Evolutionary conservation across 257 asterid genomes (phyloP), one percentile per base, ranked within the genome.

Genomic region (Leptodermis oblonga): DNA sequence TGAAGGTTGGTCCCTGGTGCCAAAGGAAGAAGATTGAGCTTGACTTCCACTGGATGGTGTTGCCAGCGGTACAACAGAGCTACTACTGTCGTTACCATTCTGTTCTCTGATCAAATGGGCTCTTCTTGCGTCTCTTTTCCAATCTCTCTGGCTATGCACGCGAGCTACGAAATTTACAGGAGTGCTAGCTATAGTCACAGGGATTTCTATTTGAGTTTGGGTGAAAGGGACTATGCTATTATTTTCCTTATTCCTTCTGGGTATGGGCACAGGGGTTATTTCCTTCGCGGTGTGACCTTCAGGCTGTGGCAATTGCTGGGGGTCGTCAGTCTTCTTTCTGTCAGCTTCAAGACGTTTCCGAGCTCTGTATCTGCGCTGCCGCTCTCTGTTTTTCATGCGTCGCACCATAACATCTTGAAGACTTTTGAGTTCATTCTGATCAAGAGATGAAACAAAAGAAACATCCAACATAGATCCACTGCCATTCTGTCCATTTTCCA

Each of bases 321-420:
- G 42, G 2, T 69, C 65, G 17, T 7, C 77, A 18, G 81, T 77
- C 77, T 79, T 81, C 69, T 67, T 79, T 42, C 74, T 72, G 75
- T 85, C 88, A 42, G 88, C 85, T 80, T 85, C 85, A 49, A 84
- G 88, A 39, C 97, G 92, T 79, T 92, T 92, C 51, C 97, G 82
- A 74, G 93, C 98, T 78, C 98, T 88, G 66, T 92, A 92, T 70
- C 97, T 82, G 56, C 96, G 96, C 62, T 92, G 97, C 73, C 98
- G 82, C 70, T 92, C 98, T 56, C 97, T 85, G 69, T 88, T 92
- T 80, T 92, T 92, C 65, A 92, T 64, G 58, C 98, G 93, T 36
- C 92, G 94, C 25, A 72, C 85, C 85, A 81, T 80, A 53, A 75
- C 22, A 25, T 88, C 98, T 53, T 83, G 84, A 45, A 75, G 76